Base-by-base conservation (phyloP, 148 eudicot genomes). In the Vaccinium corymbosum region DNA sequence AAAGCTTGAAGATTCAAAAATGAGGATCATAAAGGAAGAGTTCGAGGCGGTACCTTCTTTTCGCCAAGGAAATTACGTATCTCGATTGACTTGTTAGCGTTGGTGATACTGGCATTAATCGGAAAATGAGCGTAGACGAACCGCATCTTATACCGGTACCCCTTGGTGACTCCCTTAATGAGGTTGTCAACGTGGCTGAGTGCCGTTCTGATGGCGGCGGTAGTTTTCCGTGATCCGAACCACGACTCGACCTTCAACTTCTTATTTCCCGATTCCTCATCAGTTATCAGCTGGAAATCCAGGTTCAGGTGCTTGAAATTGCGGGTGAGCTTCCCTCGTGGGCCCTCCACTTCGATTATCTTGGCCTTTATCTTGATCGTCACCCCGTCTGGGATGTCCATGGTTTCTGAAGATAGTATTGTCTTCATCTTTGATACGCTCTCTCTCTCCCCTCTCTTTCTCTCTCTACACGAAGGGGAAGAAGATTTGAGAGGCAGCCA, bases 41-140 rank as follows among this genome's bases (percentile, higher is more conserved):
- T 64, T 64, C 4, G 71, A 22, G 70, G 29, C 29, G 70, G 46
- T 55, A 93, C 95, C 93, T 82, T 93, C 83, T 93, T 93, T 79
- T 93, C 92, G 12, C 92, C 95, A 51, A 93, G 92, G 71, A 93
- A 93, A 64, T 93, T 93, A 22, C 95, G 87, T 84, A 93, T 90
- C 91, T 91, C 92, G 59, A 93, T 93, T 9, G 85, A 81, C 88
- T 84, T 85, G 52, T 81, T 87, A 35, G 52, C 3, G 10, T 82
- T 86, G 22, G 86, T 72, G 53, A 93, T 93, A 29, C 90, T 88
- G n/a, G 93, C 95, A 86, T 93, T 93, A 42, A 91, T 91, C 0
- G 93, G 93, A 61, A 91, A 91, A 55, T 91, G 93, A 85, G 93
- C 93, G 56, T 91, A 91, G 6, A 91, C 92, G 57, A 91, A 89